phyloP scores from a whole-genome alignment of 176 grass and related monocot species.

The Echinochloa phyllopogon region DNA sequence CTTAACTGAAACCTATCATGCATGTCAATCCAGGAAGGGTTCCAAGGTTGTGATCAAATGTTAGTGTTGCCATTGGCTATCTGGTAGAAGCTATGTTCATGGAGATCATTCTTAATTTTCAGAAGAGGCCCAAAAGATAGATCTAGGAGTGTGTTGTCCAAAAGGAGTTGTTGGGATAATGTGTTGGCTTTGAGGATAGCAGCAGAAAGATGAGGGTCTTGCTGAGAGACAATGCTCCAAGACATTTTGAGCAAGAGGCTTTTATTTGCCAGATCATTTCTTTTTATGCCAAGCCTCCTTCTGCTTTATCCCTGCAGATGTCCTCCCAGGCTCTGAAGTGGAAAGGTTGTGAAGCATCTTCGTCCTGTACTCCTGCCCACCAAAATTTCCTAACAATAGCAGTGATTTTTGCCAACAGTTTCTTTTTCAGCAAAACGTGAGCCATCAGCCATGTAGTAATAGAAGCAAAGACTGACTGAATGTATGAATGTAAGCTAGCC shows the following conservation, averaged over 20 bases:
- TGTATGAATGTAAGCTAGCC: too few species aligned
- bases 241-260: neutral
- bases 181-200: neutral
- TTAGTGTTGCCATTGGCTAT: too few species aligned
- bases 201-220: neutral
- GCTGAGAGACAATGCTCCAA: neutral
- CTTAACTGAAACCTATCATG: too few species aligned
- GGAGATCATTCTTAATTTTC: too few species aligned
- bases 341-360: neutral
- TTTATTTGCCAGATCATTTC: neutral
- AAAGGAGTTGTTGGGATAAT: neutral
- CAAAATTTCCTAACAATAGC: neutral
- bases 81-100: too few species aligned
- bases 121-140: neutral
- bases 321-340: neutral
- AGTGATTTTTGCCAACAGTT: neutral
- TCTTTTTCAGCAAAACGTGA: neutral
- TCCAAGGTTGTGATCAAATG: too few species aligned
- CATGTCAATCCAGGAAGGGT: too few species aligned
- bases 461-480: neutral
- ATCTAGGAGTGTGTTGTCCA: neutral
- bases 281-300: neutral
- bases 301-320: neutral
- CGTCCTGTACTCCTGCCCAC: neutral
- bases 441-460: neutral